Evolutionary conservation across 352 stramenopile genomes (phyloP), one percentile per base, ranked within the genome.

Genomic region (Vaucheria bursata): DNA sequence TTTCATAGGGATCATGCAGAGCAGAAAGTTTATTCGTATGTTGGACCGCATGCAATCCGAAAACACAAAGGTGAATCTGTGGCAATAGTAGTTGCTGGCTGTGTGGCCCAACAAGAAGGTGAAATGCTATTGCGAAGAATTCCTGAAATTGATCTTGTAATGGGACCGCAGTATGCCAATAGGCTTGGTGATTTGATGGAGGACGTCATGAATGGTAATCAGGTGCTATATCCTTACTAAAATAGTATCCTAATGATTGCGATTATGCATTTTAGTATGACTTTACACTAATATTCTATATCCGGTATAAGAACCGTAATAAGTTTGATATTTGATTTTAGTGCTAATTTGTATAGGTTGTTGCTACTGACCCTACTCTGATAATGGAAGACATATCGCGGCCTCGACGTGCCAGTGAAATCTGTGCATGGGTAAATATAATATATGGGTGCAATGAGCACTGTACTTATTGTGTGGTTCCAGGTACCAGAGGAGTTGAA

Each of bases 381-480:
- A 84, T 87, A 73, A 79, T 81, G 72, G 84, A 88, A 74, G 84
- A 87, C 59, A 34, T 83, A 35, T 89, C 87, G 25, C 90, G 90
- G 75, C 88, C 90, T 33, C 71, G 87, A 36, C 82, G 90, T 4
- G 69, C 80, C 31, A 81, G 72, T 68, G 85, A 82, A n/a, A 85
- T 88, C n/a, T 86, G 85, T 77, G 89, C 88, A 1, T 94, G 90
- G 90, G 79, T 84, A 25, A 83, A 82, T 70, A 79, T 84, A 5
- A 82, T 82, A 35, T 83, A 89, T 31, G 89, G 79, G 7, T 94
- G 90, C 79, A 94, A 94, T 82, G 90, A 94, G 80, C 85, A 89
- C 71, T 94, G 90, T 82, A 89, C 88, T 5, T 93, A 92, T 84
- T 94, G 90, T 74, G 90, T 94, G 68, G 90, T 94, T 7, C 90